Evolutionary conservation across 352 stramenopile genomes (phyloP).

Genomic region (Phytophthora cryptogea): DNA sequence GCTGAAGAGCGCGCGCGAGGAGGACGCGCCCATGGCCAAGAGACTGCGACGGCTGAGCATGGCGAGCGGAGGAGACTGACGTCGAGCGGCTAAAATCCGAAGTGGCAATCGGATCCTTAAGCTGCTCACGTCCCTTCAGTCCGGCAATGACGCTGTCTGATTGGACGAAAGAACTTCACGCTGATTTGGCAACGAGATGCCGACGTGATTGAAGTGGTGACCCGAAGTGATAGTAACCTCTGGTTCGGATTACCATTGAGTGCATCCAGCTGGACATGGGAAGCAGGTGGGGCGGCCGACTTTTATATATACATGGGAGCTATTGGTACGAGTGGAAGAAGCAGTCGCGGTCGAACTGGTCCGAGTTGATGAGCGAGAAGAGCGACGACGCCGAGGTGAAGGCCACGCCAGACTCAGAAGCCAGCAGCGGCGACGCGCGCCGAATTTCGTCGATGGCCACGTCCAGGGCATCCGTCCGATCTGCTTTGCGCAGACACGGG

Average conservation of each 20-base stretch:
- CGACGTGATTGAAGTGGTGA: conserved; percentile 28
- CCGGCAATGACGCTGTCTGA: conserved; percentile 9
- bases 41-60: conserved; percentile 40
- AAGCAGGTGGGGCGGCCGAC: no score
- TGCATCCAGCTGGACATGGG: no score
- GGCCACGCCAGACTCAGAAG: conserved; percentile 28
- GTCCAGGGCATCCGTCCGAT: conserved; percentile 30
- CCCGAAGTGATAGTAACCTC: conserved; percentile 1
- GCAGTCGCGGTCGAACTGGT: conserved; percentile 38
- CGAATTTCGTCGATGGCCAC: conserved; percentile 40
- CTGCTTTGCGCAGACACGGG: conserved; percentile 27
- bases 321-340: conserved; percentile 38
- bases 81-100: conserved; percentile 22
- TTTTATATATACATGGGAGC: conserved; percentile 1
- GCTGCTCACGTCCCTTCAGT: conserved; percentile 14
- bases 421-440: conserved; percentile 31
- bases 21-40: conserved; percentile 25
- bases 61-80: conserved; percentile 1
- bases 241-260: no score
- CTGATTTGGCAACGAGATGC: conserved; percentile 11
- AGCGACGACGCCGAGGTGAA: conserved; percentile 39
- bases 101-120: conserved; percentile 26
- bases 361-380: conserved; percentile 45
- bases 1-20: conserved; percentile 33
- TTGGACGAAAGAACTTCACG: conserved; percentile 25